Base-by-base conservation (phyloP, 176 grass and related monocot species). In the Secale cereale region DNA sequence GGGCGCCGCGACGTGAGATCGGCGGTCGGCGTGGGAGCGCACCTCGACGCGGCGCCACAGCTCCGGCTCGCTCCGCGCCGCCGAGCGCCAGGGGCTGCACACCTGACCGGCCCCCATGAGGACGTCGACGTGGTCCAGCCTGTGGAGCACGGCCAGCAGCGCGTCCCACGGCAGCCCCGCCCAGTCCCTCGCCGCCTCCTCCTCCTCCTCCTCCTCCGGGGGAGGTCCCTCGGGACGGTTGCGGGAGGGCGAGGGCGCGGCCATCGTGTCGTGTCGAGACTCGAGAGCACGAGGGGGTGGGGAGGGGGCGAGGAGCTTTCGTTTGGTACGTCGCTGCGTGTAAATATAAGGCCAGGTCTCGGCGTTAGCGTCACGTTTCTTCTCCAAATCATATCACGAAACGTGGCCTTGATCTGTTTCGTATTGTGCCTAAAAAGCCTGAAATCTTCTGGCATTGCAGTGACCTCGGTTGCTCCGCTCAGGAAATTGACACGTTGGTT, bases 1-100 rank as follows among this genome's bases (percentile, higher is more conserved):
- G 4, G 32, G 20, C n/a, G 8, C 23, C 3, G 10, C 11, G 2
- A 6, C 9, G 19, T 19, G 48, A 19, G 16, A 19, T 6, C 16
- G 48, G 48, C 16, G 16, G 16, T 52, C 48, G 48, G 48, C 16
- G 48, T 52, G 48, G 48, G 48, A 52, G 67, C 67, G 67, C 67
- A 70, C 20, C 10, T 70, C 66, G 65, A 68, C 65, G 65, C 17
- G 31, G 31, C 65, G 65, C 65, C 65, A 68, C 65, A 68, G 66
- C 67, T 70, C 67, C 19, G 35, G 33, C 67, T 70, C 67, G 20
- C 40, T 35, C 20, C 10, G 33, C 67, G 67, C 30, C 4, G 67
- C 69, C 3, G 9, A 37, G 26, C 77, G 85, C 66, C 84, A 86
- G 4, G 56, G 13, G 17, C 3, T 15, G 85, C 85, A 86, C 36